A percentile compares a stretch with the other conserved stretches of the same genome.
phyloP scores from a whole-genome alignment of 2,329 filamentous ascomycete genomes.

The Nemania sp. region DNA sequence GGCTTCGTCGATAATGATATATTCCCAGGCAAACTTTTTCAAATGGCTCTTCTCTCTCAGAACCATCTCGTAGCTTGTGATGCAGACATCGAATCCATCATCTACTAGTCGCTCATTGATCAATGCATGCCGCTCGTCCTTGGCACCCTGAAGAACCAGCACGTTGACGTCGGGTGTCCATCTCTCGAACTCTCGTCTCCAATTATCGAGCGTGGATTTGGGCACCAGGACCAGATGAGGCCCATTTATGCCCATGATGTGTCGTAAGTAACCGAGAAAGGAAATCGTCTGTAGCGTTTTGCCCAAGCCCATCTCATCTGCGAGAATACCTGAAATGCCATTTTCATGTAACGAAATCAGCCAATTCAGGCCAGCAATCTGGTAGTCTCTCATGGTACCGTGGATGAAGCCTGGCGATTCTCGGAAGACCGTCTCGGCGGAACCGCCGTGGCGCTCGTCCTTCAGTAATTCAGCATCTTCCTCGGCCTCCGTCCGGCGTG shows the following conservation, averaged over 20 bases:
- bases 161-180: constrained; percentile 98
- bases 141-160: constrained; percentile 88
- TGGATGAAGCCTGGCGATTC: constrained; percentile 91
- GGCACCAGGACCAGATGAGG: constrained; percentile 91
- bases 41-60: constrained; percentile 90
- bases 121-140: constrained; percentile 85
- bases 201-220: constrained; percentile 97
- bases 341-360: constrained; percentile 97
- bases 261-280: constrained; percentile 91
- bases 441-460: constrained; percentile 86
- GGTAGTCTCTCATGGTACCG: constrained; percentile 93
- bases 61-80: constrained; percentile 99
- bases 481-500: constrained; percentile 91
- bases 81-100: constrained; percentile 95
- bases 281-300: constrained; percentile 98
- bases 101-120: constrained; percentile 92
- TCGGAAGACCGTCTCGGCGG: constrained; percentile 86
- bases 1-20: constrained; percentile 98
- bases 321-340: constrained; percentile 95
- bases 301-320: constrained; percentile 97
- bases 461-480: constrained; percentile 88
- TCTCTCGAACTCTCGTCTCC: constrained; percentile 89
- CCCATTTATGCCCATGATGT: constrained; percentile 84
- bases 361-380: constrained; percentile 95
- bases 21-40: constrained; percentile 99